Evolutionary conservation across 441 rosid genomes (phyloP).

Genomic region (Metrosideros polymorpha): DNA sequence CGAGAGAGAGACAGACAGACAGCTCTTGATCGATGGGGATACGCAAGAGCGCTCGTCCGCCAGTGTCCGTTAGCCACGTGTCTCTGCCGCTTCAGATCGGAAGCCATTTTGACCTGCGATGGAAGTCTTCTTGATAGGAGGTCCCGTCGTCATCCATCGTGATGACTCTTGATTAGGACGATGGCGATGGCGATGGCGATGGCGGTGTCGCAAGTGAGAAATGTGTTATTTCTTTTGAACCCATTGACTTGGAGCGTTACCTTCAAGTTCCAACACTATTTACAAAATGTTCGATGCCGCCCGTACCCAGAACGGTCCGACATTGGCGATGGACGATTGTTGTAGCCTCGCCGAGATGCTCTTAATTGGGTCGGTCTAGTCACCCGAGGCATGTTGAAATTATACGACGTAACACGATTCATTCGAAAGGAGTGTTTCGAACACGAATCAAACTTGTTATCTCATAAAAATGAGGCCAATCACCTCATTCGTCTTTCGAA

Average conservation of each 20-base stretch:
- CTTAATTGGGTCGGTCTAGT: too few relatives aligned
- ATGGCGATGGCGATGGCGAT: neutral
- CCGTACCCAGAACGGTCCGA: neutral
- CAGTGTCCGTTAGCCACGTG: neutral
- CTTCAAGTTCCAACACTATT: neutral
- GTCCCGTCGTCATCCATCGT: neutral
- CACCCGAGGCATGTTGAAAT: neutral
- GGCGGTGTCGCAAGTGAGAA: neutral
- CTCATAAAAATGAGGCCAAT: neutral
- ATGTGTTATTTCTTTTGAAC: too few relatives aligned
- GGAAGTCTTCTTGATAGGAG: neutral
- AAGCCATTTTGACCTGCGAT: neutral
- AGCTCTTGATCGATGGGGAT: too few relatives aligned
- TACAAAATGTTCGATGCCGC: neutral
- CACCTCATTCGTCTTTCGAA: neutral
- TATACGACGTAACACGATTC: neutral
- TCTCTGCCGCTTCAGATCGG: neutral
- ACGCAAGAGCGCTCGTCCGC: neutral
- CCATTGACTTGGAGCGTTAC: fast-evolving
- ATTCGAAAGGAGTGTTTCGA: neutral
- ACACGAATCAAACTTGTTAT: neutral
- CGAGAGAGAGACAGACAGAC: neutral
- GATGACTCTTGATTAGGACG: neutral
- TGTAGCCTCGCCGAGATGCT: neutral
- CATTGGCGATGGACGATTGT: neutral